phyloP scores from a whole-genome alignment of 345 rosid genomes.

The Draba incana region DNA sequence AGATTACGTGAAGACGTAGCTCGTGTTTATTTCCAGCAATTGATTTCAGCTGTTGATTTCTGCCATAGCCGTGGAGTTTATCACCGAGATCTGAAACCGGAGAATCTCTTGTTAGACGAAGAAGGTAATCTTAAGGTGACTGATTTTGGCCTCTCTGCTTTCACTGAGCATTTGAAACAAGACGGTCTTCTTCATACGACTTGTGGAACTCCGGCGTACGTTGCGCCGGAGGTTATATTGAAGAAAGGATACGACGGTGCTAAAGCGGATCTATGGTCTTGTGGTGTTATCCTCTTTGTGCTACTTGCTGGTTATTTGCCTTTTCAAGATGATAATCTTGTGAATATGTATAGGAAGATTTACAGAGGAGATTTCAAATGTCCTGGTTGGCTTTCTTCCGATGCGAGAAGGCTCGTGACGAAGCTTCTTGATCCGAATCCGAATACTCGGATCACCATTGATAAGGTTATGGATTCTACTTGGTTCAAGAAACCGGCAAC shows the following conservation, averaged over 20 bases:
- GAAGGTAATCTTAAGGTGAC: constrained; percentile 82
- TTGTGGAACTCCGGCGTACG: constrained; percentile 93
- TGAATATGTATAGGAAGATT: constrained; percentile 84
- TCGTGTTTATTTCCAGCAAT: constrained; percentile 74
- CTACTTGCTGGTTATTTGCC: constrained; percentile 91
- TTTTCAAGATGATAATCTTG: constrained; percentile 77
- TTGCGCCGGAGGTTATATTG: constrained; percentile 87
- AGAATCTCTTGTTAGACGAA: constrained; percentile 75
- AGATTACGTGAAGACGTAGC: constrained; percentile 74
- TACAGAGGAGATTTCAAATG: constrained; percentile 88
- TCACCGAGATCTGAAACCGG: constrained; percentile 90
- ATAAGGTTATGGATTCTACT: constrained; percentile 69
- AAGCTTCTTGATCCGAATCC: constrained; percentile 95
- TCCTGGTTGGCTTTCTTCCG: constrained; percentile 87
- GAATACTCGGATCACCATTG: constrained; percentile 50
- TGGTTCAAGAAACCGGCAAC: constrained; percentile 71
- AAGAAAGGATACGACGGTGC: constrained; percentile 91
- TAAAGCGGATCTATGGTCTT: constrained; percentile 92
- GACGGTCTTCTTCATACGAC: constrained; percentile 84
- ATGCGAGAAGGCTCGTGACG: constrained; percentile 66
- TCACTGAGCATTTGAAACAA: constrained; percentile 72
- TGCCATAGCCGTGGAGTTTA: constrained; percentile 95
- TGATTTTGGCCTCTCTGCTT: constrained; percentile 87
- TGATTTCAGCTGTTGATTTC: constrained; percentile 85
- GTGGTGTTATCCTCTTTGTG: constrained; percentile 88